Evolutionary conservation across 2,329 filamentous ascomycete genomes (phyloP), one percentile per base, ranked within the genome.

Genomic region (Periconia digitata): DNA sequence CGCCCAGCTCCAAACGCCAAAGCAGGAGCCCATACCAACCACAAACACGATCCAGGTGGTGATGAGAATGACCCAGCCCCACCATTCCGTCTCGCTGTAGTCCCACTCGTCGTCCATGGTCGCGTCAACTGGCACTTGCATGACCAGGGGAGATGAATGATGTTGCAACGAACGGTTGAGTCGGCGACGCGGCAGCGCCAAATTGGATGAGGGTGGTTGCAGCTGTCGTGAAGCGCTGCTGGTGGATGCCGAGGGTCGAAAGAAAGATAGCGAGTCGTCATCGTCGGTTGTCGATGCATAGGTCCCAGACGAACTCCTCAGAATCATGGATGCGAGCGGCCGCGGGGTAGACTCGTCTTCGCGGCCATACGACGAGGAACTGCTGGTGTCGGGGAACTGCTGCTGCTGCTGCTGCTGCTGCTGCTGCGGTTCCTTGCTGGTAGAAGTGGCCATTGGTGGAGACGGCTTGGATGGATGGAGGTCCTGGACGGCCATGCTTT

Each of bases 11-110:
- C 94, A 99, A 18, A 97, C 85, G 18, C 89, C 92, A 39, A 97
- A 80, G 70, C 91, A 96, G 43, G 89, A 95, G 44, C 94, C 94
- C 89, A 99, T 97, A 24, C 94, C 94, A 0, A 94, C 84, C 17
- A 97, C 91, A 69, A 99, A 97, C 21, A 96, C 91, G 38, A 95
- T 76, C 94, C 95, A 99, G 0, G 95, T 99, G 40, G 90, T 86
- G 35, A 88, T 76, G 24, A 99, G 77, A 40, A 99, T 87, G 7
- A 96, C 86, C 90, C 92, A 99, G 0, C 94, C 94, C 92, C 94
- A 99, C 85, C 90, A 95, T 63, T 94, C 92, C 0, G 94, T 99
- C 74, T 96, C 92, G 36, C 86, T 84, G 66, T 97, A 96, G 72
- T 96, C 90, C 86, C 90, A 94, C 50, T 86, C 85, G 77, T 85